These are phyloP conservation scores for Stephanodiscus minutulus DNA, from an alignment of 108 stramenopile species.

Conservation along the genomic window DNA sequence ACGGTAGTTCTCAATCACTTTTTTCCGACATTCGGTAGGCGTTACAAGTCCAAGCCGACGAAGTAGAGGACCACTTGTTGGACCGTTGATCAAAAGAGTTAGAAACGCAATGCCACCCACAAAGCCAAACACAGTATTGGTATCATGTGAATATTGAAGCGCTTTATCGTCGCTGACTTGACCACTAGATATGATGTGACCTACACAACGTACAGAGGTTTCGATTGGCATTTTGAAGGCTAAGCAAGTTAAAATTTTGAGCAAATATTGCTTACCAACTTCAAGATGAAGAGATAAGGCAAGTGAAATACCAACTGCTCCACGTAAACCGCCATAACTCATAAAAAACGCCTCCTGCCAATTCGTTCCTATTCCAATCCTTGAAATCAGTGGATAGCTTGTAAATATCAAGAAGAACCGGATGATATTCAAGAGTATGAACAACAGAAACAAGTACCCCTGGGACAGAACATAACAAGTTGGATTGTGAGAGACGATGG, in stretches of 20 bases:
- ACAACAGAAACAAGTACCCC: conserved; percentile 39
- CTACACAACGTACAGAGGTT: neutral
- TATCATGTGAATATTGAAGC: conserved; percentile 3
- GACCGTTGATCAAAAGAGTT: conserved; percentile 62
- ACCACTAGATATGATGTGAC: neutral
- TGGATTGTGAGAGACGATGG: conserved; percentile 37
- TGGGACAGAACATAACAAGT: conserved; percentile 3
- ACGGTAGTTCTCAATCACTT: conserved; percentile 21
- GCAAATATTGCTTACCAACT: conserved; percentile 1
- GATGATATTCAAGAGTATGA: conserved; percentile 19
- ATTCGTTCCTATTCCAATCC: conserved; percentile 39
- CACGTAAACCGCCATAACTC: conserved; percentile 40
- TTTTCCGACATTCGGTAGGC: conserved; percentile 19
- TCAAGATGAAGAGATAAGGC: conserved; percentile 36
- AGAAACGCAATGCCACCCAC: conserved; percentile 66
- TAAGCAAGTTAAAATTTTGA: neutral
- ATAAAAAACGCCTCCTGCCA: conserved; percentile 40
- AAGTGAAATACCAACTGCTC: conserved; percentile 47
- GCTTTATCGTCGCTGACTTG: neutral
- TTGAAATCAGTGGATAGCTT: conserved; percentile 9
- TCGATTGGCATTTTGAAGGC: neutral
- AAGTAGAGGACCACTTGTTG: conserved; percentile 40
- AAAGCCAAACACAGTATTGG: conserved; percentile 20
- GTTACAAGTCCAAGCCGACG: conserved; percentile 30
- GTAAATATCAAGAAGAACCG: conserved; percentile 41